Evolutionary conservation across 192 early-diverging fungal genomes (phyloP).

Genomic region (Entomortierella lignicola): DNA sequence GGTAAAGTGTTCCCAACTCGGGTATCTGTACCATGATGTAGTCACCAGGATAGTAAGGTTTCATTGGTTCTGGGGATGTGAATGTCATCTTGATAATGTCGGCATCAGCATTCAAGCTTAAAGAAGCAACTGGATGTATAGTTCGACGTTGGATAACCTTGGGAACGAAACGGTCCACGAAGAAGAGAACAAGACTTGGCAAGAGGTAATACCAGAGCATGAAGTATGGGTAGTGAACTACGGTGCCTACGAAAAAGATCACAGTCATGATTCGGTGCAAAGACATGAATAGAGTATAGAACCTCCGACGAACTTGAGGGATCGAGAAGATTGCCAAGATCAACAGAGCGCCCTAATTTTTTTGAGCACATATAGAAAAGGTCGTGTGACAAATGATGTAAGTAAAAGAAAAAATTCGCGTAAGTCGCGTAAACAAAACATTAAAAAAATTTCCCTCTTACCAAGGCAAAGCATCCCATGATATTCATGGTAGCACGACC

Average conservation of each 20-base stretch:
- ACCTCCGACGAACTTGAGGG: conserved; percentile 35
- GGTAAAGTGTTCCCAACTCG: conserved; percentile 32
- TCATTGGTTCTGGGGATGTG: conserved; percentile 40
- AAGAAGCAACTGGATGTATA: conserved; percentile 17
- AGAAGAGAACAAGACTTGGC: conserved; percentile 36
- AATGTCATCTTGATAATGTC: conserved; percentile 50
- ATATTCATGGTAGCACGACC: conserved; percentile 45
- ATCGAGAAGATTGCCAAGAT: conserved; percentile 36
- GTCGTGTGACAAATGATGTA: neutral
- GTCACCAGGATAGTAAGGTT: conserved; percentile 54
- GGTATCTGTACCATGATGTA: conserved; percentile 43
- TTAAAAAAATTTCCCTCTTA: conserved; percentile 11
- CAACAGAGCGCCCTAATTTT: neutral
- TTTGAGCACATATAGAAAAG: neutral
- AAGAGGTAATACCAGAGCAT: conserved; percentile 50
- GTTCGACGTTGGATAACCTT: conserved; percentile 37
- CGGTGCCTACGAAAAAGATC: conserved; percentile 36
- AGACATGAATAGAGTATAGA: conserved; percentile 30
- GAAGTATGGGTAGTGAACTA: conserved; percentile 46
- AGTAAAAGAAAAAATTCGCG: neutral
- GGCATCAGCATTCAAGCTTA: conserved; percentile 38
- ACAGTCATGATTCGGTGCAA: conserved; percentile 44
- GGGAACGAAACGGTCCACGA: conserved; percentile 43
- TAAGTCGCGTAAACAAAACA: no score
- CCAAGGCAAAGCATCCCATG: conserved; percentile 37